These are phyloP conservation scores for Forsythia viridissima DNA, from an alignment of 257 asterid species.

Conservation along the genomic window DNA sequence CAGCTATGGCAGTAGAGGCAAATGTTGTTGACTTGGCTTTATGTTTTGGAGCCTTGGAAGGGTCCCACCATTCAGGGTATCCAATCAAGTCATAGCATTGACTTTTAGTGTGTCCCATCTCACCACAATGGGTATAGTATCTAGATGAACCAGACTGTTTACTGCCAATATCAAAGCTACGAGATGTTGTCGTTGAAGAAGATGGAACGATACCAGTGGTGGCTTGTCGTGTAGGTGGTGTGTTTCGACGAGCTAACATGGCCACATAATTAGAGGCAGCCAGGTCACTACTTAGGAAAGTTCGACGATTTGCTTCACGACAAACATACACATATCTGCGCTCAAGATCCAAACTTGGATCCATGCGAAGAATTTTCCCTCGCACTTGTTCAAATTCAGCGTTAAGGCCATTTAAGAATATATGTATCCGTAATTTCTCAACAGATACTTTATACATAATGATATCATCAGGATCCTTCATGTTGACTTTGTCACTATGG, in stretches of 20 bases:
- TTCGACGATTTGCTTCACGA: background rate
- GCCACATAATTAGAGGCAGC: background rate
- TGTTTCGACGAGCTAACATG: background rate
- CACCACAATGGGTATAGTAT: conserved; percentile 1
- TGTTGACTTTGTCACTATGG: background rate
- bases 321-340: background rate
- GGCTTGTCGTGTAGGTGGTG: background rate
- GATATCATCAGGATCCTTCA: conserved; percentile 3
- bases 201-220: background rate
- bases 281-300: too few relatives aligned
- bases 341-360: background rate
- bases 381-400: conserved; percentile 9
- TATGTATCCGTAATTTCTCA: background rate
- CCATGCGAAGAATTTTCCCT: conserved; percentile 4
- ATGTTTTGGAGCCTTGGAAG: background rate
- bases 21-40: background rate
- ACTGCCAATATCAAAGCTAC: background rate
- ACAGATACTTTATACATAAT: background rate
- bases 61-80: conserved; percentile 17
- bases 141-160: too few relatives aligned
- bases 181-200: background rate
- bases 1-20: background rate
- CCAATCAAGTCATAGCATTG: conserved; percentile 7
- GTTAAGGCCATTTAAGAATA: background rate
- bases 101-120: background rate